Evolutionary conservation across 2,329 filamentous ascomycete genomes (phyloP).

Genomic region (Daldinia sp.): DNA sequence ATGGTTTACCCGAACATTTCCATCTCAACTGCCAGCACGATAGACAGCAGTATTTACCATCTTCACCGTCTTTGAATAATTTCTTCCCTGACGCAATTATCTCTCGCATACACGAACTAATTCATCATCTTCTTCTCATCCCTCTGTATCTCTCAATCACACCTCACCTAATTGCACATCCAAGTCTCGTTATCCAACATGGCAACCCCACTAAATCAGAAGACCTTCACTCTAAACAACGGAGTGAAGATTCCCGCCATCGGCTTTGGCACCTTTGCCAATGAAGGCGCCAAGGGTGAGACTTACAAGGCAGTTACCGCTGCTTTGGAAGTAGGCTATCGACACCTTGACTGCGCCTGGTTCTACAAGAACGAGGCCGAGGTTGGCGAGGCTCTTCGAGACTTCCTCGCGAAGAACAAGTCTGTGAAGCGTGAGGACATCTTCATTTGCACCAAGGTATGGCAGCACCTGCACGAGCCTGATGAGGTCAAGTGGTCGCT

Average conservation of each 20-base stretch:
- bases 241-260: slow-evolving; percentile 71
- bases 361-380: slow-evolving; percentile 77
- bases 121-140: background rate
- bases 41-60: slow-evolving; percentile 4
- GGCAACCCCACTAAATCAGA: slow-evolving; percentile 40
- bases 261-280: slow-evolving; percentile 75
- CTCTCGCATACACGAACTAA: background rate
- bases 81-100: slow-evolving; percentile 16
- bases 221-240: slow-evolving; percentile 60
- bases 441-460: slow-evolving; percentile 75
- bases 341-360: slow-evolving; percentile 75
- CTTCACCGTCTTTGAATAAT: background rate
- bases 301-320: slow-evolving; percentile 73
- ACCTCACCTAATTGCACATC: background rate
- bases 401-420: slow-evolving; percentile 55
- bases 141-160: background rate
- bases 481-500: slow-evolving; percentile 69
- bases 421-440: slow-evolving; percentile 65
- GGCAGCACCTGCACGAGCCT: slow-evolving; percentile 74
- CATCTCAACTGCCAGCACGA: background rate
- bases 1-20: background rate
- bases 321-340: slow-evolving; percentile 72
- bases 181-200: slow-evolving; percentile 19
- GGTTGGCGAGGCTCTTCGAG: slow-evolving; percentile 68
- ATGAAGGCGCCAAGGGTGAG: slow-evolving; percentile 71